These are phyloP conservation scores for Calonectria naviculata DNA, from an alignment of 2,329 filamentous ascomycete species.

Conservation along the genomic window DNA sequence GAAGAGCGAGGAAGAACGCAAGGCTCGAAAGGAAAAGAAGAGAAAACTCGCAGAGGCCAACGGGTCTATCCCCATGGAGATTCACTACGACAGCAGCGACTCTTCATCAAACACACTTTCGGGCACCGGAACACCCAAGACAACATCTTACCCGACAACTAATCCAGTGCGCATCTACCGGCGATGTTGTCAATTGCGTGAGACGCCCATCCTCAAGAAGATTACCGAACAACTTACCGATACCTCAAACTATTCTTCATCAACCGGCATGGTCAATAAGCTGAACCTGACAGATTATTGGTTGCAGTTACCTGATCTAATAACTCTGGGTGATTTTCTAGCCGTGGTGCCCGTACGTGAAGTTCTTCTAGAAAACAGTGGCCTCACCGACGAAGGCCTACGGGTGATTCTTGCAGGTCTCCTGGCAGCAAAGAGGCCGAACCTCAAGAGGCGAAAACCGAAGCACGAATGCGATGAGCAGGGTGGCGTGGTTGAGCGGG, in stretches of 20 bases:
- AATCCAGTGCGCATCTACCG: slow-evolving; percentile 94
- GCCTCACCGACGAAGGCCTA: slow-evolving; percentile 86
- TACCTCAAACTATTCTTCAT: slow-evolving; percentile 71
- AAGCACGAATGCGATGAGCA: slow-evolving; percentile 56
- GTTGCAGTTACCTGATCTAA: slow-evolving; percentile 83
- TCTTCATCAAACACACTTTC: slow-evolving; percentile 52
- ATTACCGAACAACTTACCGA: slow-evolving; percentile 89
- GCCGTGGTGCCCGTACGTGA: slow-evolving; percentile 93
- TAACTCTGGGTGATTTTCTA: slow-evolving; percentile 92
- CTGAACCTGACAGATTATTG: slow-evolving; percentile 88
- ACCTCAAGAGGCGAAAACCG: slow-evolving; percentile 63
- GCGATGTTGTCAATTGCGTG: slow-evolving; percentile 91
- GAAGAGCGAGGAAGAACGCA: slow-evolving; percentile 90
- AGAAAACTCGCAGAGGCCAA: slow-evolving; percentile 87
- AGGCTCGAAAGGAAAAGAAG: slow-evolving; percentile 91
- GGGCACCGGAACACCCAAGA: slow-evolving; percentile 36
- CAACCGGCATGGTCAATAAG: slow-evolving; percentile 82
- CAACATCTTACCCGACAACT: slow-evolving; percentile 74
- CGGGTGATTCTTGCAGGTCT: slow-evolving; percentile 88
- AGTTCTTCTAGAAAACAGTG: slow-evolving; percentile 86
- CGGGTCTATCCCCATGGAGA: slow-evolving; percentile 85
- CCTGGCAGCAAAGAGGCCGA: slow-evolving; percentile 79
- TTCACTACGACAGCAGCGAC: slow-evolving; percentile 78
- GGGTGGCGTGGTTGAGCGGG: slow-evolving; percentile 83
- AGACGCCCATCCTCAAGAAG: slow-evolving; percentile 91